Base-by-base conservation (phyloP, 345 rosid genomes). In the Heritiera fomes region DNA sequence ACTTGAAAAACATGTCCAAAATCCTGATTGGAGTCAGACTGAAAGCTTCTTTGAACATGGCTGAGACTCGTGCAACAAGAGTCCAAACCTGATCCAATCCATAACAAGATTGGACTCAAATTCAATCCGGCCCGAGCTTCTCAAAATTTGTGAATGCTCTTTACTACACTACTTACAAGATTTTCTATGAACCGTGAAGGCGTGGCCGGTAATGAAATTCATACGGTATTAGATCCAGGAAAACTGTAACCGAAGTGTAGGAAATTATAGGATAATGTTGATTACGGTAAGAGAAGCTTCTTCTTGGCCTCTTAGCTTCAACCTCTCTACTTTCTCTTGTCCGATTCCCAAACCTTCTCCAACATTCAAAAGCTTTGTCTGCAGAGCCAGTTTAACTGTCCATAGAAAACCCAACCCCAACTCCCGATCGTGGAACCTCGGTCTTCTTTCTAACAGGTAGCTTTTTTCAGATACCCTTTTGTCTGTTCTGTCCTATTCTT, bases 211-310 rank as follows among this genome's bases (percentile, higher is more conserved):
- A 18, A 4, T 38, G 30, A 73, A 56, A 18, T 41, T 20, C 50
- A 73, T 5, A 9, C 56, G 46, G 6, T 43, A 75, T 23, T 43
- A 71, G 46, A 47, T 14, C 15, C 20, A 23, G 68, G 28, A 61
- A 46, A 47, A 3, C 45, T 13, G 70, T 4, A 10, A 75, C 15
- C 30, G 14, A 28, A 75, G 6, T 18, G 71, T 41, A 18, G 11
- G 71, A 41, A 23, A 23, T 23, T 23, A 23, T 23, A 23, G 28
- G 86, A 88, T 86, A 81, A 90, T 89, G 98, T 80, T 93, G 95
- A 74, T 88, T 90, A 89, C 92, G 76, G 89, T 84, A 81, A 80
- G 89, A 83, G 87, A 87, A 87, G 87, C 90, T 73, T 83, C 84
- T 43, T 82, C 78, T 77, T 78, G 84, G 77, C 83, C 85, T 18